Conservation (phyloP, 2,329 filamentous ascomycete species). For the Alternaria sp. region DNA sequence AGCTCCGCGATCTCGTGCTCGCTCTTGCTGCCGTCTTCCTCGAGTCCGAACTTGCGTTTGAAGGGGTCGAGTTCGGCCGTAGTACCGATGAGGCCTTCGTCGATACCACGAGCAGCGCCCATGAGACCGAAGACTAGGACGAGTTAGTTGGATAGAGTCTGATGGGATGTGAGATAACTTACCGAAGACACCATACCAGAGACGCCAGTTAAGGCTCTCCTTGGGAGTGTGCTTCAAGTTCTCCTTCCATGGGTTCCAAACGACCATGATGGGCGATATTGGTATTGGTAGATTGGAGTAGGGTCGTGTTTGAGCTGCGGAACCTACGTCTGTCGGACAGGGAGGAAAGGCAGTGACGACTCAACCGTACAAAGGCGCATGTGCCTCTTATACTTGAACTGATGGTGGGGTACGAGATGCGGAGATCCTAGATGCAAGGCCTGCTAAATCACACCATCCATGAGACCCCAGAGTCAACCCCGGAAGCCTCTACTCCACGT, state of each 20-base stretch:
- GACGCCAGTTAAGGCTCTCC: slow-evolving; percentile 76
- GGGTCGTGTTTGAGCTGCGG: neutral
- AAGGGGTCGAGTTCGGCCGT: slow-evolving; percentile 56
- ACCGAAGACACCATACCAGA: slow-evolving; percentile 75
- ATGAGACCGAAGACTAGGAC: slow-evolving; percentile 68
- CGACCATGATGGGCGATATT: slow-evolving; percentile 28
- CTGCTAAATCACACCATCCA: neutral
- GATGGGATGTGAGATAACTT: slow-evolving; percentile 5
- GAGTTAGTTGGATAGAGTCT: slow-evolving; percentile 10
- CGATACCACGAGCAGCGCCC: slow-evolving; percentile 78
- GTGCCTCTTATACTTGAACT: slow-evolving; percentile 5
- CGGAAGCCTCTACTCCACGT: slow-evolving; percentile 2
- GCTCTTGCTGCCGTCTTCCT: slow-evolving; percentile 37
- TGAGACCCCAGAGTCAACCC: slow-evolving; percentile 5
- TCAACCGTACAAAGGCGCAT: neutral
- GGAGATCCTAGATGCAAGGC: neutral
- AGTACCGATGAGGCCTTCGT: slow-evolving; percentile 78
- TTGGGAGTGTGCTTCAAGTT: slow-evolving; percentile 69
- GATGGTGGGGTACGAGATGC: slow-evolving; percentile 8
- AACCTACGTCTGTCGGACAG: slow-evolving; percentile 1
- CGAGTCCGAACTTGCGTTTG: slow-evolving; percentile 45
- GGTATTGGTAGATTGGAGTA: neutral
- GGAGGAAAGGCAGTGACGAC: slow-evolving; percentile 3
- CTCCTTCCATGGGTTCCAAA: slow-evolving; percentile 45
- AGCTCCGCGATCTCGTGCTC: slow-evolving; percentile 42